Conservation (phyloP, 2,329 filamentous ascomycete species). For the Aspergillus aculeatinus region DNA sequence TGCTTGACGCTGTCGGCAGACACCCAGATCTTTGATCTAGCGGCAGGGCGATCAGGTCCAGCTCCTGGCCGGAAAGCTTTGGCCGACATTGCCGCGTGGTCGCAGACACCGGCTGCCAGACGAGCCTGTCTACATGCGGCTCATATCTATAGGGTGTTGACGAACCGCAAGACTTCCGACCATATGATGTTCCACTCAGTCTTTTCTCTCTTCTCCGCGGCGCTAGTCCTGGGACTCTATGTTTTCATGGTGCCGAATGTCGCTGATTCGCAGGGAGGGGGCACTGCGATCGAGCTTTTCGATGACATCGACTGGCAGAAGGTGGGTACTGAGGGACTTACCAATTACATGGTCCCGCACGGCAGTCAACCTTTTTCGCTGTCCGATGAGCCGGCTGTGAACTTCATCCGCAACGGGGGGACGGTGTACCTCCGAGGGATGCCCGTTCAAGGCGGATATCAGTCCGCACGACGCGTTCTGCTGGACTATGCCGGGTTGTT, state of each 20-base stretch:
- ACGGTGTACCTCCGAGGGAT: slow-evolving; percentile 50
- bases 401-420: slow-evolving; percentile 52
- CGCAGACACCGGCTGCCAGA: slow-evolving; percentile 51
- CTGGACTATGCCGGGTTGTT: slow-evolving; percentile 54
- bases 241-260: slow-evolving; percentile 48
- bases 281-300: slow-evolving; percentile 44
- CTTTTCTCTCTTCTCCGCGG: slow-evolving; percentile 52
- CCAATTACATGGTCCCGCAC: slow-evolving; percentile 37
- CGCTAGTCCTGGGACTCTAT: slow-evolving; percentile 53
- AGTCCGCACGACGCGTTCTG: slow-evolving; percentile 52
- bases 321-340: slow-evolving; percentile 49
- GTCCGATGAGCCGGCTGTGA: slow-evolving; percentile 34
- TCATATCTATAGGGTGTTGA: slow-evolving; percentile 53
- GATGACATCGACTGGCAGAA: slow-evolving; percentile 52
- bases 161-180: slow-evolving; percentile 53
- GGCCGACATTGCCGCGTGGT: slow-evolving; percentile 53
- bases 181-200: slow-evolving; percentile 53
- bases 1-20: slow-evolving; percentile 55
- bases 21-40: slow-evolving; percentile 54
- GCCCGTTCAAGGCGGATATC: slow-evolving; percentile 50
- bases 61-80: slow-evolving; percentile 49
- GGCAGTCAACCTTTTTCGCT: slow-evolving; percentile 28
- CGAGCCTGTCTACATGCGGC: slow-evolving; percentile 54
- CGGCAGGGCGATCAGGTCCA: slow-evolving; percentile 52
- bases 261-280: slow-evolving; percentile 24